Base-by-base conservation (phyloP, 805 yeast species). In the Candida nanaspora region DNA sequence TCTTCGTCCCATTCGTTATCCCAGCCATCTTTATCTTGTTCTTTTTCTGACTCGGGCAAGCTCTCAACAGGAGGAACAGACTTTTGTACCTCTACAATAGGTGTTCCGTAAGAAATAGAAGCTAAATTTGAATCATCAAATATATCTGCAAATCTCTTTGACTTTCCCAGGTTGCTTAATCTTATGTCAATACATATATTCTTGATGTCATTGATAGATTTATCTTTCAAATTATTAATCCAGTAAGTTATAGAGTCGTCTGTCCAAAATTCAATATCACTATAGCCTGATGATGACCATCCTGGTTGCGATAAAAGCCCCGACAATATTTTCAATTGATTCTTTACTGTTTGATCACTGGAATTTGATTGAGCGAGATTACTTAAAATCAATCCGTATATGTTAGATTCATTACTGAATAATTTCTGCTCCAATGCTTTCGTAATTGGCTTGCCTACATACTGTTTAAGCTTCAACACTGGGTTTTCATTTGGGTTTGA, bases 221-320 rank as follows among this genome's bases (percentile, higher is more conserved):
- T 35, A 22, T 55, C 56, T 19, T 50, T 46, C 25, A 59, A 41
- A 22, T 46, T 52, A 22, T 46, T 46, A 2, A 57, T 44, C 63
- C 63, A 60, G 19, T 56, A 55, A 21, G 37, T 55, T 2, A 48
- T 42, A 8, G 57, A 41, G 40, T 59, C 63, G 31, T 57, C 62
- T 9, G 55, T 51, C 65, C 65, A 60, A 38, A 58, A 59, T 40
- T 59, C 63, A 13, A 60, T 40, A 36, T 60, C 65, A 32, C 59
- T 56, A 4, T 51, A 43, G 1, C 55, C 58, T 44, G 57, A 61
- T 14, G 51, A 42, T 1, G 62, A 51, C 61, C 63, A 59, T 2
- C 56, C 53, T 2, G 44, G 37, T 33, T 49, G 47, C 5, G 59
- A 44, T 13, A 60, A 26, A n/a, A 50, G 32, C 2, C 31, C 43